Base-by-base conservation (phyloP, 345 rosid genomes). In the Populus simonii region DNA sequence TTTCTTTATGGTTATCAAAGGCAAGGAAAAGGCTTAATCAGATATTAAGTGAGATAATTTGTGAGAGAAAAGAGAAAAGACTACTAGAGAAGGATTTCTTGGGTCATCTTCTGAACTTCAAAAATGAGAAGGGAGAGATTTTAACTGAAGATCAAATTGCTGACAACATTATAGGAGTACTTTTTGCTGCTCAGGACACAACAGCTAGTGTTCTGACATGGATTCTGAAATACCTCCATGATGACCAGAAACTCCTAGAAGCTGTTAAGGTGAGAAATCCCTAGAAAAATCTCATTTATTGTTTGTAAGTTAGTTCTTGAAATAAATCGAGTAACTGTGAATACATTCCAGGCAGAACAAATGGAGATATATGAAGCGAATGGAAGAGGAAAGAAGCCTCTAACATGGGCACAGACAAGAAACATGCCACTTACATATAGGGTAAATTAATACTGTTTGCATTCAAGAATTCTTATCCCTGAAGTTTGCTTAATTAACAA, bases 171-270 rank as follows among this genome's bases (percentile, higher is more conserved):
- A 90, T 90, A 68, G 93, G 91, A 39, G 89, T 88, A 17, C 73
- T 90, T 61, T 90, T 90, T 76, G 93, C 93, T 17, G 93, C 93
- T 66, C 86, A 87, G 6, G 91, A 88, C 84, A 90, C 93, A 47
- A 90, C 93, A 36, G 91, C 93, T 59, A 90, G 91, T 79, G 85
- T 82, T 53, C 83, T 88, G 63, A 88, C 93, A 22, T 90, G 93
- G 93, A 83, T 85, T 79, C 79, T 88, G 70, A 90, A 88, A 67
- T 87, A 78, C 78, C 79, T 90, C 1, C 84, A 80, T 57, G 90
- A 88, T 62, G 85, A 90, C 77, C 83, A 85, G 1, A 80, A 72
- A 36, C 83, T 88, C 17, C 86, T 88, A 31, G 57, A 80, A 70
- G 86, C 85, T 23, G 84, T 90, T 59, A 84, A 82, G 74, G 91